phyloP scores from a whole-genome alignment of 2,329 filamentous ascomycete species.

The Nemania sp. region DNA sequence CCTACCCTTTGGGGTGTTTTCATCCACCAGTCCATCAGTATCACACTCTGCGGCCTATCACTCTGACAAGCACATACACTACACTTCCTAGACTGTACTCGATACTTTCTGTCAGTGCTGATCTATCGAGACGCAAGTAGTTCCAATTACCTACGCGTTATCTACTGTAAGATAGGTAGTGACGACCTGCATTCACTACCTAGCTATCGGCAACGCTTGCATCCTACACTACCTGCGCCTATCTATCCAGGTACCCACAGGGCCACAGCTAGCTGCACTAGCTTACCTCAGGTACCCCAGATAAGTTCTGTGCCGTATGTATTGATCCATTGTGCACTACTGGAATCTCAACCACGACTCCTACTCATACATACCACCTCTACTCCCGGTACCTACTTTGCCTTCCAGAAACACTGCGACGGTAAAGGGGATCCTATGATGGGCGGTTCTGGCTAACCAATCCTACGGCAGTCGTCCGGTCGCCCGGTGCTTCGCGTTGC shows the following conservation, averaged over 20 bases:
- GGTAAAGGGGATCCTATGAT: constrained; percentile 1
- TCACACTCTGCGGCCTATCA: too few species aligned
- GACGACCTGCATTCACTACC: constrained; percentile 16
- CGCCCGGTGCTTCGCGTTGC: constrained; percentile 20
- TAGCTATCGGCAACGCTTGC: constrained; percentile 16
- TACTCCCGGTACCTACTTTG: too few species aligned
- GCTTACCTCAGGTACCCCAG: constrained; percentile 1
- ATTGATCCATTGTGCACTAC: too few species aligned
- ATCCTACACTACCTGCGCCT: neutral
- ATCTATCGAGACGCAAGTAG: constrained; percentile 3
- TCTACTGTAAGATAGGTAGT: constrained; percentile 19
- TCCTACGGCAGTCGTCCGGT: constrained; percentile 14
- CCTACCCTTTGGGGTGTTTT: too few species aligned
- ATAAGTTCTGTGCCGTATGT: constrained; percentile 15
- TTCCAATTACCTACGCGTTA: constrained; percentile 8
- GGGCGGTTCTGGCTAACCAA: constrained; percentile 20
- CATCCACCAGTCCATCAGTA: too few species aligned
- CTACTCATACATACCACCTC: neutral
- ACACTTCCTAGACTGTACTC: too few species aligned
- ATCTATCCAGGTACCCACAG: too few species aligned
- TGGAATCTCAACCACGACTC: too few species aligned
- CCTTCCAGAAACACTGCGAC: neutral
- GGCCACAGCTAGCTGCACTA: too few species aligned
- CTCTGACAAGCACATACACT: too few species aligned
- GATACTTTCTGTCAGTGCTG: too few species aligned